phyloP scores from a whole-genome alignment of 768 basidiomycete genomes.

The Tephrocybe sp. region DNA sequence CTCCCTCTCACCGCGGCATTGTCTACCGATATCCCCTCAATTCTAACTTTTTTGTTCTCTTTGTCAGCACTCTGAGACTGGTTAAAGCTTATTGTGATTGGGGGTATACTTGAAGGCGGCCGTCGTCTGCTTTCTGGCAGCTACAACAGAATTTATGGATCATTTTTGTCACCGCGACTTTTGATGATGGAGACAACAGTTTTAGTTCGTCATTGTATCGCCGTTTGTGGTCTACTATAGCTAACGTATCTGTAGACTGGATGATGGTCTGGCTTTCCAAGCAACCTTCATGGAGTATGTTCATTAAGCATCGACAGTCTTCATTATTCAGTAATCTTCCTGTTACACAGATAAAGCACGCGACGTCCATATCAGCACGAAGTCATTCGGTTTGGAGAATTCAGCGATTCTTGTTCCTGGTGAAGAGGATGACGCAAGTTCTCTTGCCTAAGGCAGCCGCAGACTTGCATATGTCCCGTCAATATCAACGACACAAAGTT shows the following conservation, averaged over 20 bases:
- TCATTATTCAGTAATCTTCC: neutral
- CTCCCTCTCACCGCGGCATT: neutral
- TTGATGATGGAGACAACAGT: slow-evolving; percentile 40
- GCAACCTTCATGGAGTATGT: slow-evolving; percentile 51
- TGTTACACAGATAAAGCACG: slow-evolving; percentile 33
- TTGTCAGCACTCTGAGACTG: slow-evolving; percentile 48
- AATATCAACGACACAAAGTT: slow-evolving; percentile 26
- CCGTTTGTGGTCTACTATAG: neutral
- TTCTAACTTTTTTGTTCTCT: slow-evolving; percentile 27
- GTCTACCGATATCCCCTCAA: slow-evolving; percentile 13
- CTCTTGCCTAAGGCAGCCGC: slow-evolving; percentile 13
- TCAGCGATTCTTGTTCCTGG: slow-evolving; percentile 23
- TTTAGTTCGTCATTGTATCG: slow-evolving; percentile 17
- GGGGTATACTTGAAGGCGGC: slow-evolving; percentile 47
- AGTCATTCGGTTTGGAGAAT: slow-evolving; percentile 23
- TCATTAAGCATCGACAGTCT: neutral
- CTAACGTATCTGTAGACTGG: slow-evolving; percentile 38
- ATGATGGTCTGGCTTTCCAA: slow-evolving; percentile 56
- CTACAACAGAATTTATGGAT: slow-evolving; percentile 35
- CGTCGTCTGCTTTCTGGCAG: slow-evolving; percentile 35
- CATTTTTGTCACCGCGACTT: slow-evolving; percentile 49
- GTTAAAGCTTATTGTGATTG: slow-evolving; percentile 48
- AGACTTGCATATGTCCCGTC: slow-evolving; percentile 33
- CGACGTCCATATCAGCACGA: slow-evolving; percentile 46
- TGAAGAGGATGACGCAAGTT: slow-evolving; percentile 19